Percentiles rank a stretch among this genome's conserved stretches.
phyloP scores from a whole-genome alignment of 345 rosid genomes.

The Lepidium sativum region DNA sequence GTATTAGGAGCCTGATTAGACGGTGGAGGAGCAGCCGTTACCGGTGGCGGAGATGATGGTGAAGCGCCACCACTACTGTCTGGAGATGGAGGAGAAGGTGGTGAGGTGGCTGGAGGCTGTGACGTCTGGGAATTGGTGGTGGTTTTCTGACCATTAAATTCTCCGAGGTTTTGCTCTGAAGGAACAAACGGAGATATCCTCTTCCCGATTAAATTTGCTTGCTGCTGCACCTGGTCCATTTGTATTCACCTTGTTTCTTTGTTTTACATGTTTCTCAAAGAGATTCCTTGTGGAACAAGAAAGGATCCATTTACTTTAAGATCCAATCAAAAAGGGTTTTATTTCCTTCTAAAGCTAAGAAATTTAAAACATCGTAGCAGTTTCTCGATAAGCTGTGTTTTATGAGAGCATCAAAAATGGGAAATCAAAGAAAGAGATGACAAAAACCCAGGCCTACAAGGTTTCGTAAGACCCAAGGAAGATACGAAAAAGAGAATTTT shows the following conservation, averaged over 20 bases:
- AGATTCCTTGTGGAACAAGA: constrained; percentile 9
- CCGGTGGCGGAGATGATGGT: constrained; percentile 19
- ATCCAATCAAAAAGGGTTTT: neutral
- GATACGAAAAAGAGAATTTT: neutral
- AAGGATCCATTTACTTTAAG: neutral
- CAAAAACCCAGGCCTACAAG: neutral
- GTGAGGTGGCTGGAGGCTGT: constrained; percentile 23
- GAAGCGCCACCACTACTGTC: neutral
- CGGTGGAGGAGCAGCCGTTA: constrained; percentile 9
- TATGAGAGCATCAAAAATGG: neutral
- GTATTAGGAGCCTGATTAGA: neutral
- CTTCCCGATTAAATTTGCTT: constrained; percentile 19
- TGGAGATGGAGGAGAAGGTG: constrained; percentile 26
- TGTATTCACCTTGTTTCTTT: neutral
- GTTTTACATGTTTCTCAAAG: constrained; percentile 11
- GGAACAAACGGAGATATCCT: constrained; percentile 21
- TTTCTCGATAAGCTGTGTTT: neutral
- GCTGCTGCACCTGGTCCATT: constrained; percentile 28
- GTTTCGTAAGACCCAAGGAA: constrained; percentile 5
- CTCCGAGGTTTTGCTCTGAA: constrained; percentile 7
- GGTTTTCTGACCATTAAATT: constrained; percentile 9
- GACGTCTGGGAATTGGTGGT: neutral
- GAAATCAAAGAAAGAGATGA: neutral
- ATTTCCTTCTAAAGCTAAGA: neutral
- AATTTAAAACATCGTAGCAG: neutral